Conservation (phyloP, 2,329 filamentous ascomycete species). For the Cytospora leucostoma region DNA sequence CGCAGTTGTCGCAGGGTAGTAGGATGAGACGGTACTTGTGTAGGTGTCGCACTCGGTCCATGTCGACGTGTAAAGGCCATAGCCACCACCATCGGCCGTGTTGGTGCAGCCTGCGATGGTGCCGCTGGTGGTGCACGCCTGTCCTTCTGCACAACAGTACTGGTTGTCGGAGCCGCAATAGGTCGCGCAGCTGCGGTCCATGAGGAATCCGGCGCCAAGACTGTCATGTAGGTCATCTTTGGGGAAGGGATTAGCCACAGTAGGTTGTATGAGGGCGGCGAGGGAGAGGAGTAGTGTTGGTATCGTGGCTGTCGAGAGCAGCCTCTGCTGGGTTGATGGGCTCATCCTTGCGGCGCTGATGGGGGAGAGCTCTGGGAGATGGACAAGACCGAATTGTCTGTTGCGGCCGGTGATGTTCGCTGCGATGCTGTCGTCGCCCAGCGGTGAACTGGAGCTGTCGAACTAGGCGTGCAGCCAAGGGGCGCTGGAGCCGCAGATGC, state of each 20-base stretch:
- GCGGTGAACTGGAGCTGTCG: slow-evolving; percentile 7
- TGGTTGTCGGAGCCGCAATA: slow-evolving; percentile 58
- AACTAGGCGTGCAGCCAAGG: slow-evolving; percentile 16
- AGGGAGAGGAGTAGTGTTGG: slow-evolving; percentile 30
- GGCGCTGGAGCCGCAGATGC: slow-evolving; percentile 18
- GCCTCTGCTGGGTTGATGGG: slow-evolving; percentile 8
- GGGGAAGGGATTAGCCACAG: slow-evolving; percentile 51
- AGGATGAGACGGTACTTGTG: slow-evolving; percentile 60
- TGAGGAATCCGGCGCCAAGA: slow-evolving; percentile 51
- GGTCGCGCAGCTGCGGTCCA: slow-evolving; percentile 50
- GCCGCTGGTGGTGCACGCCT: slow-evolving; percentile 54
- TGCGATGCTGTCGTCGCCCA: not conserved
- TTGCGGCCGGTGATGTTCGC: not conserved
- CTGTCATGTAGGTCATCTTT: slow-evolving; percentile 50
- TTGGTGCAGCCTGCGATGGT: slow-evolving; percentile 53
- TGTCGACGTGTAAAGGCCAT: slow-evolving; percentile 52
- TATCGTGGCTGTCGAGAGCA: slow-evolving; percentile 12
- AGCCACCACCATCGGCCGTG: slow-evolving; percentile 36
- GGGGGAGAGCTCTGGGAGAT: not conserved
- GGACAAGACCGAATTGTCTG: not conserved
- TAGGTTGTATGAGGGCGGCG: slow-evolving; percentile 43
- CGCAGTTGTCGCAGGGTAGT: slow-evolving; percentile 48
- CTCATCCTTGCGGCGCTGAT: slow-evolving; percentile 20
- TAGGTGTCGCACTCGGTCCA: slow-evolving; percentile 63
- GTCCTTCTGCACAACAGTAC: slow-evolving; percentile 54